Evolutionary conservation across 345 rosid species (phyloP).

Genomic region (Salix viminalis): DNA sequence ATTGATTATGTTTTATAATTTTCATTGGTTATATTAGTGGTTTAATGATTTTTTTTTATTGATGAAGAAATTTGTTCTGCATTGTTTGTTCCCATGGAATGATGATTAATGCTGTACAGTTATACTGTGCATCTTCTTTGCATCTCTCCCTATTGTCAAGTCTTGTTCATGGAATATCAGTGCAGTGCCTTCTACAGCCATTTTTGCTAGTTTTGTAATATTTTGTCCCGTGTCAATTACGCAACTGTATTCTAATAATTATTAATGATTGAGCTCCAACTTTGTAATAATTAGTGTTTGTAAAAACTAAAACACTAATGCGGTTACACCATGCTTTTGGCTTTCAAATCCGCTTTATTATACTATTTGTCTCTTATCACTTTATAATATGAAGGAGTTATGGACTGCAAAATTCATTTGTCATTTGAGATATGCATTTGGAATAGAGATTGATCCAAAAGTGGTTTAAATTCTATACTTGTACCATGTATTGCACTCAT

Average conservation of each 20-base stretch:
- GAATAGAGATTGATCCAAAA: neutral
- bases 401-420: neutral
- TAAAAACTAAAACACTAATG: neutral
- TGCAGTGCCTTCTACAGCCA: neutral
- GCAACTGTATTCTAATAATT: neutral
- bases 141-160: neutral
- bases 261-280: neutral
- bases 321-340: neutral
- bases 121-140: neutral
- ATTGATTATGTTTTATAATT: neutral
- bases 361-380: neutral
- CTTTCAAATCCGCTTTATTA: neutral
- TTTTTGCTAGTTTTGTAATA: neutral
- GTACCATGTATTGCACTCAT: neutral
- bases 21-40: neutral
- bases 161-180: neutral
- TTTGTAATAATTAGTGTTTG: neutral
- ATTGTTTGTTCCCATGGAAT: neutral
- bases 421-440: neutral
- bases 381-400: neutral
- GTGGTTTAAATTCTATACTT: neutral
- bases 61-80: neutral
- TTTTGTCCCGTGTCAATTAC: neutral
- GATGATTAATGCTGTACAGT: neutral
- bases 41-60: neutral